Evolutionary conservation across 108 stramenopile species (phyloP), one percentile per base, ranked within the genome.

Genomic region (Nannochloropsis granulata): DNA sequence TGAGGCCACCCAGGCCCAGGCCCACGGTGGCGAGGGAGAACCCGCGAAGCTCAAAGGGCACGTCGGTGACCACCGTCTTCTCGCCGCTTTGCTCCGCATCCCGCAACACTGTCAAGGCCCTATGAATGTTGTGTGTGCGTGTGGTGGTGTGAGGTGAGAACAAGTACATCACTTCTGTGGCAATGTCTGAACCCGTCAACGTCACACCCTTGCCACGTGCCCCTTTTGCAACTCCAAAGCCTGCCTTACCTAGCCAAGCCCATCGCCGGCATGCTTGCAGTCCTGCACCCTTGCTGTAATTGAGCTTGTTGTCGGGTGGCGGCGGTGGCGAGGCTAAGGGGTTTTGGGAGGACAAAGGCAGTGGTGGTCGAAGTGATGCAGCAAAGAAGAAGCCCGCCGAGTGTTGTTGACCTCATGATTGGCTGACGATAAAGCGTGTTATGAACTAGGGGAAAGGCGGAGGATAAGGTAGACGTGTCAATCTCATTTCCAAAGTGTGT

Each of bases 41-140:
- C 23, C 97, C 97, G 42, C 96, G 96, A 86, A 98, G 96, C 90
- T 98, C 96, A 84, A 98, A 97, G 12, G 97, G 97, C n/a, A 96
- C 95, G 86, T 97, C 96, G 80, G 96, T 96, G 13, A 94, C 94
- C 45, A 95, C 94, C 88, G 94, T 95, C 43, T 96, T 93, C 13
- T 96, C 97, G 21, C 96, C 97, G 16, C 56, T n/a, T 71, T 71
- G 56, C 56, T 71, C 21, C 16, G 56, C 16, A 16, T 71, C 56
- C 21, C 56, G 56, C n/a, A 71, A 11, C n/a, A 71, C 56, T 71
- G 56, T 71, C 56, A 71, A 71, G 56, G 56, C 56, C n/a, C 56
- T 71, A 7, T 71, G 9, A 71, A n/a, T 5, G n/a, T 71, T 16
- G 56, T 71, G 56, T 16, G 56, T 71, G 10, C 34, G 34, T 11